A percentile compares a stretch with the other conserved stretches of the same genome.
These are phyloP conservation scores for Sarcomyxa edulis DNA, from an alignment of 768 basidiomycete species.

Conservation along the genomic window DNA sequence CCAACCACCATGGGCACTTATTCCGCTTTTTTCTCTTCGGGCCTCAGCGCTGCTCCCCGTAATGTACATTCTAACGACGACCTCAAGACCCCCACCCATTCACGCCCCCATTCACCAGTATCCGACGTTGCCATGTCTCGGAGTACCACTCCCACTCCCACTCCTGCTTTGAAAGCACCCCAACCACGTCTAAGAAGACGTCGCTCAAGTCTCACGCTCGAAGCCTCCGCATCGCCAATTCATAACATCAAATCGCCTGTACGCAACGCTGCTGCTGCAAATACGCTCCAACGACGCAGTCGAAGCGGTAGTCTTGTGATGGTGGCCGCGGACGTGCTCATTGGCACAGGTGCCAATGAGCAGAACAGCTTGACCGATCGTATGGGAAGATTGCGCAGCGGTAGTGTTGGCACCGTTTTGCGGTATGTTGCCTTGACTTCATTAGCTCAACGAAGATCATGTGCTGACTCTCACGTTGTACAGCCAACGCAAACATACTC, in stretches of 20 bases:
- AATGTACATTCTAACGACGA: slow-evolving; percentile 31
- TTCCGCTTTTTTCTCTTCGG: slow-evolving; percentile 68
- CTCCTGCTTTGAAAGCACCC: too few relatives aligned
- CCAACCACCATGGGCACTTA: slow-evolving; percentile 37
- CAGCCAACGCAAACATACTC: neutral
- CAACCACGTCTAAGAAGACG: slow-evolving; percentile 49
- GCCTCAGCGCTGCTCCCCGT: slow-evolving; percentile 48
- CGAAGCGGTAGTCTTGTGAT: slow-evolving; percentile 49
- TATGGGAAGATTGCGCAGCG: slow-evolving; percentile 52
- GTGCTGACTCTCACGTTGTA: slow-evolving; percentile 2
- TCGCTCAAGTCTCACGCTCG: slow-evolving; percentile 60
- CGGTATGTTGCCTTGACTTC: slow-evolving; percentile 26
- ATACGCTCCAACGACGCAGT: slow-evolving; percentile 40
- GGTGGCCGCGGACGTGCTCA: slow-evolving; percentile 27
- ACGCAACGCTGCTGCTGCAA: slow-evolving; percentile 44
- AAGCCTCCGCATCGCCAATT: slow-evolving; percentile 48
- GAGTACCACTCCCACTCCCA: slow-evolving; percentile 16
- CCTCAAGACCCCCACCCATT: slow-evolving; percentile 27
- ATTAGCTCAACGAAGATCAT: too few relatives aligned
- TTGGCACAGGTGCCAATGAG: slow-evolving; percentile 19
- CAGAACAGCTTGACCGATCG: slow-evolving; percentile 39
- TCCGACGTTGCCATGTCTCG: slow-evolving; percentile 10
- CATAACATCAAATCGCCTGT: slow-evolving; percentile 52
- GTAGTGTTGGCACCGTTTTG: slow-evolving; percentile 36
- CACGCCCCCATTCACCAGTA: too few relatives aligned